These are phyloP conservation scores for Cucurbita pepo DNA, from an alignment of 306 rosid genomes.

Conservation along the genomic window DNA sequence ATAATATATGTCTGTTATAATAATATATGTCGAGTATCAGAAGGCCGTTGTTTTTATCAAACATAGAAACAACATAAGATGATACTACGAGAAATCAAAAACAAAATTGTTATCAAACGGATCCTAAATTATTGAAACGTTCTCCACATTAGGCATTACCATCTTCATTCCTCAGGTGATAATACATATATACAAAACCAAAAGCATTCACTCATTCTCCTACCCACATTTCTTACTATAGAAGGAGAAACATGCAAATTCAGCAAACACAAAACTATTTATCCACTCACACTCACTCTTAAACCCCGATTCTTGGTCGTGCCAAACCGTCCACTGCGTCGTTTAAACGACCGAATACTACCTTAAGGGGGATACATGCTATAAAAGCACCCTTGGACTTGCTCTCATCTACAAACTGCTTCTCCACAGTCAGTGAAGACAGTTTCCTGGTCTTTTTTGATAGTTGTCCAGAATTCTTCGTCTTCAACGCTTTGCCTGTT, in stretches of 20 bases:
- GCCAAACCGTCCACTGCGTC: conserved; percentile 69
- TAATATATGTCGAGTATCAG: background rate
- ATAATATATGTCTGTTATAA: too few species aligned
- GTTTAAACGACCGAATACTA: conserved; percentile 80
- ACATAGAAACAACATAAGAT: background rate
- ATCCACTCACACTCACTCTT: conserved; percentile 17
- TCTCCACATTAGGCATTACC: background rate
- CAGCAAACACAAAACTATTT: conserved; percentile 8
- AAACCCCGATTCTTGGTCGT: conserved; percentile 35
- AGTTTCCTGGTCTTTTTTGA: conserved; percentile 66
- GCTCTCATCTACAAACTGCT: conserved; percentile 42
- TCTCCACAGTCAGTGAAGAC: conserved; percentile 61
- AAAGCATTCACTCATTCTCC: conserved; percentile 2
- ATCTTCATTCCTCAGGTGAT: background rate
- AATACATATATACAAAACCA: background rate
- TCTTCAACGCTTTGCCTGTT: conserved; percentile 29
- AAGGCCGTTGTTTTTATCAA: background rate
- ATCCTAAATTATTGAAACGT: background rate
- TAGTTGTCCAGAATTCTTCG: conserved; percentile 49
- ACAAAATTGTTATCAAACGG: background rate
- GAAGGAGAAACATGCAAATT: background rate
- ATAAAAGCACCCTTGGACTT: conserved; percentile 54
- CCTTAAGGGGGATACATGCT: conserved; percentile 70
- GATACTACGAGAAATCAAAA: background rate
- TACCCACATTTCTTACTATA: background rate